Base-by-base conservation (phyloP, 768 basidiomycete species). In the Guyanaporus albipodus region DNA sequence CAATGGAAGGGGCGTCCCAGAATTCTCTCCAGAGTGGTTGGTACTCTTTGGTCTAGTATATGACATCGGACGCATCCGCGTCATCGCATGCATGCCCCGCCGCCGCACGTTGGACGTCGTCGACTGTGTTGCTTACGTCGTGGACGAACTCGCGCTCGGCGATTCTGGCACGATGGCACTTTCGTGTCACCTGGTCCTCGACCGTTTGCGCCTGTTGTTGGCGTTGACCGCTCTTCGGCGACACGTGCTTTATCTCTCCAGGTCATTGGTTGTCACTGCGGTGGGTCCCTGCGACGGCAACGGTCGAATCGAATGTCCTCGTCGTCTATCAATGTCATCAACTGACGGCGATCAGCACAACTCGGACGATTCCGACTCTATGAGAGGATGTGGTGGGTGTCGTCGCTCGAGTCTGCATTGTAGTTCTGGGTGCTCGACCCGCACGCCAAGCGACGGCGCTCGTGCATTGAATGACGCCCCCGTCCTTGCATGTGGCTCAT, bases 361-460 rank as follows among this genome's bases (percentile, higher is more conserved):
- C 31, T 28, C 31, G 46, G 42, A 42, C 23, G 37, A 18, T 26
- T 47, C 35, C 28, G 42, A 36, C 7, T 41, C 46, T 15, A 18
- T 32, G 12, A 8, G 42, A 22, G 22, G 15, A 27, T 21, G 36
- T 29, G 28, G 18, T 21, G 37, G n/a, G n/a, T n/a, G 59, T 48
- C 35, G 38, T 22, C 44, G 21, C 41, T 53, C 54, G 21, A 29
- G 40, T 35, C 39, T 17, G 24, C 40, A 40, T n/a, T 38, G 46
- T 27, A 51, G 50, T 49, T 53, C 62, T 9, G 46, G 44, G 27
- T 63, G 58, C 37, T 64, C 62, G 28, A 60, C 63, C 15, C 64
- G 63, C 29, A 38, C 48, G 6, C 53, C 62, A 6, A 41, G 50
- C 15, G 31, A 49, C 36, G 26, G 36, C 18, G 8, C 28, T 31